These are phyloP conservation scores for Canariomyces notabilis DNA, from an alignment of 2,329 filamentous ascomycete species.

Conservation along the genomic window DNA sequence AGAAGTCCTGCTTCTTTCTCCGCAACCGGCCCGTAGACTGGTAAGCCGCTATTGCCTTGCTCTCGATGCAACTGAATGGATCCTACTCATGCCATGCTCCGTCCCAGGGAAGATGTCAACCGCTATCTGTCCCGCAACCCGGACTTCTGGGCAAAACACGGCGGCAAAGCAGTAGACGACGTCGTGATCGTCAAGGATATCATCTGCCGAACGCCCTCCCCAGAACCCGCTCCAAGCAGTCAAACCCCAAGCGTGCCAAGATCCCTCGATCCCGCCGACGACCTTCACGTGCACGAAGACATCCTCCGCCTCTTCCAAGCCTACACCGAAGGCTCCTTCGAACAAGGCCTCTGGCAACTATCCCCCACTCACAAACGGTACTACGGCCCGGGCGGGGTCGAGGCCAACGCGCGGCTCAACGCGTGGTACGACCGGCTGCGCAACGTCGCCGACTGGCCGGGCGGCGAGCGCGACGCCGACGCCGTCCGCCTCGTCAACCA, in stretches of 20 bases:
- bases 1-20: constrained; percentile 24
- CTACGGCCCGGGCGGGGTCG: constrained; percentile 13
- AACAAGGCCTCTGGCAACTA: constrained; percentile 21
- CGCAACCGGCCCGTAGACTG: constrained; percentile 27
- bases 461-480: constrained; percentile 16
- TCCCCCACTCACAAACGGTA: constrained; percentile 7
- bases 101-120: constrained; percentile 21
- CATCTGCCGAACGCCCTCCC: constrained; percentile 25
- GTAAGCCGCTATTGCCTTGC: constrained; percentile 4
- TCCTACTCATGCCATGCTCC: too few relatives aligned
- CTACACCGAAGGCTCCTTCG: constrained; percentile 23
- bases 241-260: constrained; percentile 3
- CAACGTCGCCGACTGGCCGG: constrained; percentile 17
- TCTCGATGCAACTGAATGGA: too few relatives aligned
- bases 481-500: constrained; percentile 21
- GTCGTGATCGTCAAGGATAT: constrained; percentile 20
- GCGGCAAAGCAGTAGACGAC: constrained; percentile 11
- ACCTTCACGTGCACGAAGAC: constrained; percentile 21
- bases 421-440: constrained; percentile 23
- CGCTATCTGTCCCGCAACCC: constrained; percentile 28
- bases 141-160: constrained; percentile 18
- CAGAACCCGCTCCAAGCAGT: constrained; percentile 9
- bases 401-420: constrained; percentile 17
- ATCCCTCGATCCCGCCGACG: constrained; percentile 10
- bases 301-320: constrained; percentile 20